Percentiles rank a stretch among this genome's conserved stretches.
Evolutionary conservation across 2,329 filamentous ascomycete genomes (phyloP).

Genomic region (Sarocladium strictum): DNA sequence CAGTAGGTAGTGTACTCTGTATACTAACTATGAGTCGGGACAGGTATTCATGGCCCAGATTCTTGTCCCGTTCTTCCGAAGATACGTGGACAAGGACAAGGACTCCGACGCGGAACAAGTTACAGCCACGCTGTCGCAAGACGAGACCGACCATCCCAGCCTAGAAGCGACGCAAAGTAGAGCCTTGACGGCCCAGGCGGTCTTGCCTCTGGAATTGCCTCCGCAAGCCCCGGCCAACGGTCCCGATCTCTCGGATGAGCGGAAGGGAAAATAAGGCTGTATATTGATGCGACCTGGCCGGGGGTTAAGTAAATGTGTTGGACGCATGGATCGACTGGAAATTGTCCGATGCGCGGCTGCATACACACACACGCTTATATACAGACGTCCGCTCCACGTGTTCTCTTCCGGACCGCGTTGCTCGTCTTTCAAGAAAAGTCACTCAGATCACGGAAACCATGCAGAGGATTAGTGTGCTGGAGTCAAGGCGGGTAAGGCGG

Average conservation of each 20-base stretch:
- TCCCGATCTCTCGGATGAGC: neutral
- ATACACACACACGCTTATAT: too few relatives aligned
- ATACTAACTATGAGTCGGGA: neutral
- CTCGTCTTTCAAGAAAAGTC: too few relatives aligned
- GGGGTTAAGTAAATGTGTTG: neutral
- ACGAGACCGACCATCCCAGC: slow-evolving; percentile 12
- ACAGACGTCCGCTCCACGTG: too few relatives aligned
- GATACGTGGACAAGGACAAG: slow-evolving; percentile 29
- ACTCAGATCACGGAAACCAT: too few relatives aligned
- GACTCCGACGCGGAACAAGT: slow-evolving; percentile 15
- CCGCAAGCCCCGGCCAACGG: neutral
- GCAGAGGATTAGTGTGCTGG: too few relatives aligned
- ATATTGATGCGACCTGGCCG: neutral
- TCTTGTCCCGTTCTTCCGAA: slow-evolving; percentile 40
- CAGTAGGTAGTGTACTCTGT: neutral
- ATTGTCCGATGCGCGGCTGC: slow-evolving; percentile 1
- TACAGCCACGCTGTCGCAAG: slow-evolving; percentile 12
- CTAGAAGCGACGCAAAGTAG: neutral
- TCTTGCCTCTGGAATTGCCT: neutral
- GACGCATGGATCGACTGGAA: neutral
- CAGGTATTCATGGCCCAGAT: slow-evolving; percentile 38
- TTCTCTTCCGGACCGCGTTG: too few relatives aligned
- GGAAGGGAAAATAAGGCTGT: slow-evolving; percentile 1
- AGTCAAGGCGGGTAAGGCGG: too few relatives aligned
- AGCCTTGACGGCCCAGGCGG: neutral